Conservation (phyloP, 495 filamentous ascomycete species). For the Tetracladium marchalianum region DNA sequence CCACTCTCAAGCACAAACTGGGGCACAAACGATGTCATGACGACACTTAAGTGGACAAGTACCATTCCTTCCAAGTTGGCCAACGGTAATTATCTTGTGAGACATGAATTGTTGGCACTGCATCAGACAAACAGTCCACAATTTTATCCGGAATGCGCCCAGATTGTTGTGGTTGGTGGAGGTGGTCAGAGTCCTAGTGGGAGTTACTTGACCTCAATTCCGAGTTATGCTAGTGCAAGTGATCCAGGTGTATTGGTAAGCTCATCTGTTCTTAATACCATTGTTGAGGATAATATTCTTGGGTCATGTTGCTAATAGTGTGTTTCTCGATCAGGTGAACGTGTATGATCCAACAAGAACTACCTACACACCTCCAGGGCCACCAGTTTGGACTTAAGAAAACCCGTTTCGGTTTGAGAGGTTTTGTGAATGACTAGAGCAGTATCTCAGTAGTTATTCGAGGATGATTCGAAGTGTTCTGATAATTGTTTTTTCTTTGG, state of each 20-base stretch:
- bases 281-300: not conserved
- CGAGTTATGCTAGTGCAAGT: constrained; percentile 37
- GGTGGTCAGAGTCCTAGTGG: constrained; percentile 34
- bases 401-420: no score
- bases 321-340: constrained; percentile 24
- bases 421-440: no score
- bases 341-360: constrained; percentile 35
- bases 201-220: constrained; percentile 35
- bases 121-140: constrained; percentile 51
- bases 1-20: constrained; percentile 39
- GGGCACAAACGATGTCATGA: constrained; percentile 36
- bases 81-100: constrained; percentile 47
- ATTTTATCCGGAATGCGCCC: constrained; percentile 52
- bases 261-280: not conserved
- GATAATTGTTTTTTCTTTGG: no score
- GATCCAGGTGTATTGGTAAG: constrained; percentile 42
- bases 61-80: constrained; percentile 39
- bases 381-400: constrained; percentile 33
- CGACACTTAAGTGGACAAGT: constrained; percentile 40
- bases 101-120: constrained; percentile 49
- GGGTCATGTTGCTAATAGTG: not conserved
- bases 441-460: no score
- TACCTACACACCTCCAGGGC: constrained; percentile 40
- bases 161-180: constrained; percentile 40
- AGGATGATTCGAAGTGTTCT: no score